Percentiles rank a stretch among this genome's conserved stretches.
Conservation (phyloP, 495 filamentous ascomycete species). For the Penicillium chermesinum region DNA sequence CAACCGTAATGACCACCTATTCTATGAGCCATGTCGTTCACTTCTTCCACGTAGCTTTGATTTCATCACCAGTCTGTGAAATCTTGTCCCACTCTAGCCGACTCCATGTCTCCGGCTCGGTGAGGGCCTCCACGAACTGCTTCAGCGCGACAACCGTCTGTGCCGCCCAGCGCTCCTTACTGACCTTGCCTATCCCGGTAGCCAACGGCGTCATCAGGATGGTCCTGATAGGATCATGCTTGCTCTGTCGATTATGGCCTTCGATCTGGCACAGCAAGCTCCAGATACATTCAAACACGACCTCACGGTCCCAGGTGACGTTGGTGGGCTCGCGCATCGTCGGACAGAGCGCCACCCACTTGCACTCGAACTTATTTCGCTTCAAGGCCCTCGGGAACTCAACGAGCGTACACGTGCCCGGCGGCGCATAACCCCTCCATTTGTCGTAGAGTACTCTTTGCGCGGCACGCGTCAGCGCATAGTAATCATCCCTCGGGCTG, state of each 20-base stretch:
- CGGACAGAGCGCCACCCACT: conserved; percentile 46
- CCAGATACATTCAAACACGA: conserved; percentile 52
- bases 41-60: conserved; percentile 24
- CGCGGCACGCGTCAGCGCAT: conserved; percentile 37
- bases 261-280: conserved; percentile 43
- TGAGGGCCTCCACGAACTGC: conserved; percentile 41
- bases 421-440: conserved; percentile 45
- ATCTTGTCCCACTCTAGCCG: conserved; percentile 29
- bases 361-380: conserved; percentile 31
- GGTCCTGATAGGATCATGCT: conserved; percentile 28
- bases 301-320: conserved; percentile 46
- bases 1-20: too few species aligned
- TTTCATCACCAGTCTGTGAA: conserved; percentile 17
- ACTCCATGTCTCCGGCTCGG: conserved; percentile 30
- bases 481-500: conserved; percentile 39
- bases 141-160: conserved; percentile 47
- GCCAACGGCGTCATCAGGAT: conserved; percentile 47
- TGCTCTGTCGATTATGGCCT: conserved; percentile 32
- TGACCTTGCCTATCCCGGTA: conserved; percentile 40
- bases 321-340: conserved; percentile 42
- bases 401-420: conserved; percentile 44
- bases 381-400: conserved; percentile 28
- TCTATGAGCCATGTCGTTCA: too few species aligned
- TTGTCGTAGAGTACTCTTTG: conserved; percentile 40
- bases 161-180: conserved; percentile 40